Conservation (phyloP, 495 filamentous ascomycete genomes). For the Poronia punctata region DNA sequence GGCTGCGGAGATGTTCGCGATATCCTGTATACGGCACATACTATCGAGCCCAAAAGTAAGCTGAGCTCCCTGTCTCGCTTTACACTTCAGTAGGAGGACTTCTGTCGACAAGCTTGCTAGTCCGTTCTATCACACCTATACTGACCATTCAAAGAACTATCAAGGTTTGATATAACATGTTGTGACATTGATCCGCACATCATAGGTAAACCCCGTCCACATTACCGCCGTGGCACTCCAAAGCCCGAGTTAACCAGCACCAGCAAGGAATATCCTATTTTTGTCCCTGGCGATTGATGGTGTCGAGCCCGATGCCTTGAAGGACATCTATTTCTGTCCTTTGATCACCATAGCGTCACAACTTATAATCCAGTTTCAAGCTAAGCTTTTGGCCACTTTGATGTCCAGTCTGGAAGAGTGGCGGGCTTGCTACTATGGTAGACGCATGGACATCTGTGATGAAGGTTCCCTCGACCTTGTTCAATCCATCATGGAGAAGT, state of each 20-base stretch:
- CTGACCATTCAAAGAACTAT: slow-evolving; percentile 4
- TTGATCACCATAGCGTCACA: slow-evolving; percentile 8
- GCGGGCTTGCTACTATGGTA: slow-evolving; percentile 16
- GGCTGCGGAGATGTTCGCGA: slow-evolving; percentile 25
- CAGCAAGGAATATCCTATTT: slow-evolving; percentile 25
- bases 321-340: slow-evolving; percentile 20
- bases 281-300: slow-evolving; percentile 18
- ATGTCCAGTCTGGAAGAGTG: slow-evolving; percentile 13
- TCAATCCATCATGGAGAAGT: slow-evolving; percentile 14
- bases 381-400: slow-evolving; percentile 11
- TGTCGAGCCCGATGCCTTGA: slow-evolving; percentile 3
- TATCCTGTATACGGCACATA: slow-evolving; percentile 22
- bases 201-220: slow-evolving; percentile 18
- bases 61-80: slow-evolving; percentile 1
- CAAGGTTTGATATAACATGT: slow-evolving; percentile 23
- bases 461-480: slow-evolving; percentile 9
- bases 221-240: neutral
- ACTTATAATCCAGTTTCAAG: slow-evolving; percentile 11
- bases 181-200: slow-evolving; percentile 18
- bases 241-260: neutral
- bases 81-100: neutral
- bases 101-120: neutral
- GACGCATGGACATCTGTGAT: slow-evolving; percentile 20
- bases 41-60: slow-evolving; percentile 16
- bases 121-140: too few relatives aligned